These are phyloP conservation scores for Trapa bicornis DNA, from an alignment of 345 rosid genomes.

Conservation along the genomic window DNA sequence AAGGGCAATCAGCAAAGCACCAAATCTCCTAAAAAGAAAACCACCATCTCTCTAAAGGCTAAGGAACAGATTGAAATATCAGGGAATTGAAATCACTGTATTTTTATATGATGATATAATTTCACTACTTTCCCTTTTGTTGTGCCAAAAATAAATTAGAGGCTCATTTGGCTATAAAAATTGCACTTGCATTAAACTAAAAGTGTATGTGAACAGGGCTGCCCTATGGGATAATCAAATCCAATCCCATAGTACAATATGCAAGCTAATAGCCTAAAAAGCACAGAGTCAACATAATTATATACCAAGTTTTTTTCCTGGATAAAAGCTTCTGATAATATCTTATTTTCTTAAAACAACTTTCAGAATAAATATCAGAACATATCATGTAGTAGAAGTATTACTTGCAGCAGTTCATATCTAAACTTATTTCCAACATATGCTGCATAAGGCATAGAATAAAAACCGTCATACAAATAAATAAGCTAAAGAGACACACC, in stretches of 20 bases:
- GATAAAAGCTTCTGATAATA: not conserved
- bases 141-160: not conserved
- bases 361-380: not conserved
- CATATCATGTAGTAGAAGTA: not conserved
- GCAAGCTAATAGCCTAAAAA: not conserved
- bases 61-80: not conserved
- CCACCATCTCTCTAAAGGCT: not conserved
- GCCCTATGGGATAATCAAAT: not conserved
- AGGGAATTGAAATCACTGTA: not conserved
- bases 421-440: not conserved
- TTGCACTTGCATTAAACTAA: not conserved
- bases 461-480: not conserved
- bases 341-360: not conserved
- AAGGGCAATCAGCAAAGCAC: not conserved
- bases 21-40: not conserved
- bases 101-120: not conserved
- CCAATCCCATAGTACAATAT: not conserved
- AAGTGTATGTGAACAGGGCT: not conserved
- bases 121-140: not conserved
- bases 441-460: not conserved
- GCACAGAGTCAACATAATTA: not conserved
- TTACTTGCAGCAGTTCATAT: not conserved
- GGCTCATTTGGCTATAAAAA: not conserved
- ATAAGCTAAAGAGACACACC: conserved; percentile 21
- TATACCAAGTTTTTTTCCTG: not conserved